Evolutionary conservation across 1,139 yeast species (phyloP), one percentile per base, ranked within the genome.

Genomic region (Zygoascus sp.): DNA sequence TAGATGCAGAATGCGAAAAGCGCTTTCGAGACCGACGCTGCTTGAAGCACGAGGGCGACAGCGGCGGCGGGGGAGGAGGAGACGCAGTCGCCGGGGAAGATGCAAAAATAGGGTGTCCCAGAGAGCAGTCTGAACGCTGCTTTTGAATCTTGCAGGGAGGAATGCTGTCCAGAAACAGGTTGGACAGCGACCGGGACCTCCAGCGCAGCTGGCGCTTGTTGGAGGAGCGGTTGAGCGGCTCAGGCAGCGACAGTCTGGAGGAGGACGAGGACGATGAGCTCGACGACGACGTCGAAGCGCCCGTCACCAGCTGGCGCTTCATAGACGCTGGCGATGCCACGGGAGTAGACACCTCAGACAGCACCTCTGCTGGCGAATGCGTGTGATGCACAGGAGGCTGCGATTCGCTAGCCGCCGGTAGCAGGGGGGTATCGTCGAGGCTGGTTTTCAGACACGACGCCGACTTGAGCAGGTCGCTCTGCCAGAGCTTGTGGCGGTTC

Each of bases 131-230:
- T 13, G 45, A 42, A 9, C 36, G 34, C 23, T 37, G 40, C 36
- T 42, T 42, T 16, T 42, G 40, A 28, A 42, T 35, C 36, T 42
- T 42, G 36, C 39, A 42, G 15, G 45, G 45, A 27, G 40, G 45
- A 9, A 21, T 36, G 17, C 34, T 16, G 27, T 42, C 45, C 25
- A 28, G 25, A 27, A 34, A 27, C n/a, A 42, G 23, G 19, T 35
- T 28, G 28, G 35, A 27, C 13, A 42, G 39, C 5, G 45, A 36
- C n/a, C 45, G 32, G 10, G 45, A 42, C n/a, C 45, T 27, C 40
- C 40, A 40, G 11, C 39, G 39, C 35, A 32, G 37, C 16, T 40
- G 43, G 11, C 43, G 36, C 20, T 40, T 40, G 21, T 20, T 40
- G 20, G 43, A n/a, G n/a, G n/a, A 15, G 17, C 39, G n/a, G 16